These are phyloP conservation scores for Cercospora sp. DNA, from an alignment of 2,329 filamentous ascomycete genomes.

Conservation along the genomic window DNA sequence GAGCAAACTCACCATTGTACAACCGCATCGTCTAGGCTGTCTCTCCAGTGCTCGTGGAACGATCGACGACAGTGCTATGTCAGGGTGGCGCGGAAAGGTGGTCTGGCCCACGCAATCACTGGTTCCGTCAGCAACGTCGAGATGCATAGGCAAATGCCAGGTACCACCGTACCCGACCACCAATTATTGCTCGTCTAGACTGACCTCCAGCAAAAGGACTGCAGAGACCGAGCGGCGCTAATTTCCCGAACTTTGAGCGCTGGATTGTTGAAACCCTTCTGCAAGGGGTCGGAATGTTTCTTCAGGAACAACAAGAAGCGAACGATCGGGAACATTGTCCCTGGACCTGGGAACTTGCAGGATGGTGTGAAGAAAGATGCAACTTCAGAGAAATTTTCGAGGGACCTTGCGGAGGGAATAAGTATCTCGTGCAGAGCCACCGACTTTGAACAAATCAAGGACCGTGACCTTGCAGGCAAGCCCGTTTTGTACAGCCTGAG, in stretches of 20 bases:
- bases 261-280: constrained; percentile 34
- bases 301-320: constrained; percentile 20
- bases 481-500: constrained; percentile 29
- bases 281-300: constrained; percentile 32
- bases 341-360: constrained; percentile 9
- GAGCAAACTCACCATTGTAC: constrained; percentile 36
- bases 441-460: constrained; percentile 20
- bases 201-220: constrained; percentile 20
- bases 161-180: constrained; percentile 31
- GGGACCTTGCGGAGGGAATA: constrained; percentile 36
- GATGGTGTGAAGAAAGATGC: constrained; percentile 31
- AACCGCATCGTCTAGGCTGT: constrained; percentile 31
- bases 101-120: constrained; percentile 28
- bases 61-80: constrained; percentile 28
- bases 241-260: constrained; percentile 29
- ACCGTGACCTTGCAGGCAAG: constrained; percentile 29
- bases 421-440: constrained; percentile 26
- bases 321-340: constrained; percentile 16
- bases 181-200: constrained; percentile 10
- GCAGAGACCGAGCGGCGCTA: constrained; percentile 15
- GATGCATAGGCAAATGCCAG: constrained; percentile 36
- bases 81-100: constrained; percentile 34
- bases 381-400: constrained; percentile 15
- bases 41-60: constrained; percentile 29
- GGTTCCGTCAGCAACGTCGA: constrained; percentile 29